Percentiles rank a stretch among this genome's conserved stretches.
Conservation (phyloP, 495 filamentous ascomycete genomes). For the Xylaria cubensis region DNA sequence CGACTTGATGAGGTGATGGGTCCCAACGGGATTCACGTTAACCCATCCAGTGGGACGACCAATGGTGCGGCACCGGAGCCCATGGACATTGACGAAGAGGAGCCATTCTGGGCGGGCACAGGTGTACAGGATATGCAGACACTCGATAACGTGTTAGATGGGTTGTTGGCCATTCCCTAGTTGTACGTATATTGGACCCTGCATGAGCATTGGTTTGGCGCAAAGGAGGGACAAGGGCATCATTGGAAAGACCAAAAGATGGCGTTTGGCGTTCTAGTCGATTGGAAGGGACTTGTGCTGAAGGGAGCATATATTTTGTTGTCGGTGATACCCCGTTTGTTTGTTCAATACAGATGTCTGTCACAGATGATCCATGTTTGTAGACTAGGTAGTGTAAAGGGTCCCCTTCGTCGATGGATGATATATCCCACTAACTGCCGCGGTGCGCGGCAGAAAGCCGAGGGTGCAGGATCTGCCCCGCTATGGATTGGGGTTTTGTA, state of each 20-base stretch:
- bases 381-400: background rate
- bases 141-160: conserved; percentile 74
- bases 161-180: conserved; percentile 47
- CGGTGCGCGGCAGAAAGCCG: background rate
- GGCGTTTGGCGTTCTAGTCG: conserved; percentile 20
- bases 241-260: conserved; percentile 23
- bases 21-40: conserved; percentile 45
- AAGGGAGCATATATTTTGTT: conserved; percentile 14
- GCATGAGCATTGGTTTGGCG: conserved; percentile 24
- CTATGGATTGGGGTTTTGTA: background rate
- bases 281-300: conserved; percentile 16
- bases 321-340: conserved; percentile 25
- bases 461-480: background rate
- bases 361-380: background rate
- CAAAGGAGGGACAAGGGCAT: conserved; percentile 21
- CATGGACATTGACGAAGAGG: conserved; percentile 71
- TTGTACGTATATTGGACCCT: conserved; percentile 8
- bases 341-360: conserved; percentile 8
- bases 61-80: conserved; percentile 55
- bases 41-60: conserved; percentile 34
- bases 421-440: background rate
- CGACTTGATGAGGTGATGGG: conserved; percentile 37
- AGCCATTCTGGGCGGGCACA: conserved; percentile 77
- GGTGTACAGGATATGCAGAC: conserved; percentile 64
- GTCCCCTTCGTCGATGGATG: background rate